phyloP scores from a whole-genome alignment of 805 yeast species.

The Candida bentonensis region DNA sequence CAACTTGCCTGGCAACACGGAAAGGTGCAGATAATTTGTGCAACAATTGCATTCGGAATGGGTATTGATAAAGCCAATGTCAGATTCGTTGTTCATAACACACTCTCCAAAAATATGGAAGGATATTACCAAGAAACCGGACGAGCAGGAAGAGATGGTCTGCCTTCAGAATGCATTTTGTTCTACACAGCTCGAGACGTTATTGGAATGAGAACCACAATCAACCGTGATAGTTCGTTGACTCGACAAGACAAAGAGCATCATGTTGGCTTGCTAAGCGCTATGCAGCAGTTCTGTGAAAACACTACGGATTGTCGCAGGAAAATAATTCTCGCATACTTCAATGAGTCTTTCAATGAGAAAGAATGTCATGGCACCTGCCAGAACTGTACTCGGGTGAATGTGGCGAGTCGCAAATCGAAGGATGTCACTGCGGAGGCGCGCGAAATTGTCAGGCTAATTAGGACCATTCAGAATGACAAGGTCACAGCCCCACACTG shows the following conservation, averaged over 20 bases:
- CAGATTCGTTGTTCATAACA: slow-evolving; percentile 76
- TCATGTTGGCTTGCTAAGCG: slow-evolving; percentile 16
- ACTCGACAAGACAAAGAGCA: slow-evolving; percentile 13
- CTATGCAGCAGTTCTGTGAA: slow-evolving; percentile 85
- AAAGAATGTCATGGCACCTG: slow-evolving; percentile 56
- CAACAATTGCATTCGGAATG: slow-evolving; percentile 98
- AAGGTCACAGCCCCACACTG: neutral
- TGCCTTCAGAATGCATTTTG: slow-evolving; percentile 66
- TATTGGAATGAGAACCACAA: slow-evolving; percentile 57
- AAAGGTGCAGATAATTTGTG: slow-evolving; percentile 68
- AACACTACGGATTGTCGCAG: slow-evolving; percentile 72
- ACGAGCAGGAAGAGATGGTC: slow-evolving; percentile 95
- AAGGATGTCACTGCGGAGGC: neutral
- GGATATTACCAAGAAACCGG: slow-evolving; percentile 98
- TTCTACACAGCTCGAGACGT: slow-evolving; percentile 75
- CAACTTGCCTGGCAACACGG: slow-evolving; percentile 76
- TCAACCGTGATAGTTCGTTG: slow-evolving; percentile 59
- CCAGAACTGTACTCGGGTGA: slow-evolving; percentile 54
- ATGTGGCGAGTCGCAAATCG: neutral
- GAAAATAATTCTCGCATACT: slow-evolving; percentile 75
- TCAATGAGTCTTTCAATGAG: slow-evolving; percentile 69
- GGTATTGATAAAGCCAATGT: slow-evolving; percentile 97
- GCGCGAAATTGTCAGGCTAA: neutral
- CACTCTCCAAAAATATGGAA: slow-evolving; percentile 80
- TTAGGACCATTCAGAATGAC: neutral